A percentile compares a stretch with the other conserved stretches of the same genome.
phyloP scores from a whole-genome alignment of 2,329 filamentous ascomycete genomes.

The Penicillium crustosum region DNA sequence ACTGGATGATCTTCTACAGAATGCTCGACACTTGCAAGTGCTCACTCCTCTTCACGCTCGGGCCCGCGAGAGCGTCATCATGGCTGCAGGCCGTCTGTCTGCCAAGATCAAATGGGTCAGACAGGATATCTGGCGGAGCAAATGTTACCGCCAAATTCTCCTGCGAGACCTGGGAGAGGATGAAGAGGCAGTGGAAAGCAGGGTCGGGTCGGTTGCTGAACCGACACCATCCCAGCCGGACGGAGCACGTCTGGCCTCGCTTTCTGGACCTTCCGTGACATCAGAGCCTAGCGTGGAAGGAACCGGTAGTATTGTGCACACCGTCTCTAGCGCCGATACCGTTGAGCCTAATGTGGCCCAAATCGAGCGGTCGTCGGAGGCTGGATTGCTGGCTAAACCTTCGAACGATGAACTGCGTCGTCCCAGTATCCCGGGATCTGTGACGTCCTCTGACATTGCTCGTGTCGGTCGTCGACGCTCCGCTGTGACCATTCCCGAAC shows the following conservation, averaged over 20 bases:
- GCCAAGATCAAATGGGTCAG: constrained; percentile 92
- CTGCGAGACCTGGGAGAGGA: constrained; percentile 84
- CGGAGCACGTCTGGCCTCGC: constrained; percentile 16
- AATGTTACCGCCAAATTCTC: constrained; percentile 86
- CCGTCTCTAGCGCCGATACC: constrained; percentile 25
- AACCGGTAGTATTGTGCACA: constrained; percentile 26
- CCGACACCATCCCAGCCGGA: constrained; percentile 15
- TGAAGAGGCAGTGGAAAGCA: constrained; percentile 16
- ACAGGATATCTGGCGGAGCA: constrained; percentile 88
- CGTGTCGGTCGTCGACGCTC: constrained; percentile 32
- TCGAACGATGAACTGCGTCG: constrained; percentile 29
- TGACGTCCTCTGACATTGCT: constrained; percentile 33
- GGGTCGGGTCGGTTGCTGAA: constrained; percentile 32
- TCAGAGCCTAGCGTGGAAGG: constrained; percentile 25
- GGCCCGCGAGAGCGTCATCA: constrained; percentile 80
- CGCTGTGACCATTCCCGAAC: constrained; percentile 27
- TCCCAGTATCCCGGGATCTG: constrained; percentile 35
- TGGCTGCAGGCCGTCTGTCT: constrained; percentile 78
- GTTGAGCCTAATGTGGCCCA: constrained; percentile 14
- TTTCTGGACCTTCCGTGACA: constrained; percentile 20
- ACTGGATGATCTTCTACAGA: constrained; percentile 78
- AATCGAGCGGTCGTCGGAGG: constrained; percentile 20
- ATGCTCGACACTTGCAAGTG: constrained; percentile 85
- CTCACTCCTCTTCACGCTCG: constrained; percentile 88
- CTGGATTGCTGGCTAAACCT: constrained; percentile 23